Evolutionary conservation across 345 rosid genomes (phyloP).

Genomic region (Adansonia digitata): DNA sequence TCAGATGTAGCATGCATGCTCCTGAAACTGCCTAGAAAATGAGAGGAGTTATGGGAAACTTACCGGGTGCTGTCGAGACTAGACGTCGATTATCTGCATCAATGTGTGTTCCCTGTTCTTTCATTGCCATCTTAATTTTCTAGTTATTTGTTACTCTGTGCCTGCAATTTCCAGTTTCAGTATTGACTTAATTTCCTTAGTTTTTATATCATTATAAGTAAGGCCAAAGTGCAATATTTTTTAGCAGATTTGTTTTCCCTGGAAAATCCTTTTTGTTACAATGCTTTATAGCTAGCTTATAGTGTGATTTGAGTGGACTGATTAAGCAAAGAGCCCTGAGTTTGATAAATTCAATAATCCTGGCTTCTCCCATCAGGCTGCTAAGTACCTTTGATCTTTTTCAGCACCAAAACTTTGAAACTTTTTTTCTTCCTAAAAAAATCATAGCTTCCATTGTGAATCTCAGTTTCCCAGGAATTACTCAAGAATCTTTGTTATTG

Average conservation of each 20-base stretch:
- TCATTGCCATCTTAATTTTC: too few relatives aligned
- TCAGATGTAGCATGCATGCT: slow-evolving; percentile 9
- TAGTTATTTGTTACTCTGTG: too few relatives aligned
- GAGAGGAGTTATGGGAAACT: slow-evolving; percentile 14
- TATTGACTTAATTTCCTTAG: too few relatives aligned
- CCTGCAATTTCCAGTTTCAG: not conserved
- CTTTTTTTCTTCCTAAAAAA: too few relatives aligned
- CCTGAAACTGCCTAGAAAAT: not conserved
- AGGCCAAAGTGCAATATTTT: too few relatives aligned
- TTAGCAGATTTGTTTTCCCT: not conserved
- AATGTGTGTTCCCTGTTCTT: slow-evolving; percentile 12
- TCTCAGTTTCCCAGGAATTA: too few relatives aligned
- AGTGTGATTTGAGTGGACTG: not conserved
- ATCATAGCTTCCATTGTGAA: too few relatives aligned
- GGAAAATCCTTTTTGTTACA: not conserved
- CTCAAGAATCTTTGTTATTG: too few relatives aligned
- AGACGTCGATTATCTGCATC: slow-evolving; percentile 11
- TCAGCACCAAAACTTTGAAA: too few relatives aligned
- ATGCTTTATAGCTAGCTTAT: too few relatives aligned
- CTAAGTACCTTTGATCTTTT: too few relatives aligned
- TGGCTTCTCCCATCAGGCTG: not conserved
- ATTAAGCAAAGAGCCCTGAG: not conserved
- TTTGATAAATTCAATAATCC: not conserved
- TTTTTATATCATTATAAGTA: too few relatives aligned
- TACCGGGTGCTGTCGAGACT: slow-evolving; percentile 1